Percentiles rank a stretch among this genome's conserved stretches.
These are phyloP conservation scores for Blastomyces emzantsi DNA, from an alignment of 2,329 filamentous ascomycete genomes.

Conservation along the genomic window DNA sequence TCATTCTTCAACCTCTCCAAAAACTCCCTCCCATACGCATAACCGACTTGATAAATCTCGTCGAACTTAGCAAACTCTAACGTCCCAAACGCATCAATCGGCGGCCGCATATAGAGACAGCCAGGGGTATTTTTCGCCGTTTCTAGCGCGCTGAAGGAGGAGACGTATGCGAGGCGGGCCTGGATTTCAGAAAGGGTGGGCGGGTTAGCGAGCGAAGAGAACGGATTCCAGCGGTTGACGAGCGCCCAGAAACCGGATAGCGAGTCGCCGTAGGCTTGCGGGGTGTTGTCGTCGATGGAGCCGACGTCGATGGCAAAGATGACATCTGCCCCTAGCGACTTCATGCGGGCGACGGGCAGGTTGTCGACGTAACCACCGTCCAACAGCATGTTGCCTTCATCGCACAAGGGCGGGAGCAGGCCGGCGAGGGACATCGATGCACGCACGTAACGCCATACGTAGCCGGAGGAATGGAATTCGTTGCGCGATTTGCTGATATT, in stretches of 20 bases:
- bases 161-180: slow-evolving; percentile 87
- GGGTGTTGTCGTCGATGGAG: slow-evolving; percentile 80
- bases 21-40: slow-evolving; percentile 74
- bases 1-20: slow-evolving; percentile 67
- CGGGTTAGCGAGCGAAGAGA: slow-evolving; percentile 79
- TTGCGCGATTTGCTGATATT: slow-evolving; percentile 91
- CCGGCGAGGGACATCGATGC: slow-evolving; percentile 96
- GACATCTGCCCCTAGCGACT: slow-evolving; percentile 79
- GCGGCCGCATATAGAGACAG: slow-evolving; percentile 93
- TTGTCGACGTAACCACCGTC: slow-evolving; percentile 98
- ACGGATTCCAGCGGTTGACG: slow-evolving; percentile 93
- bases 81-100: slow-evolving; percentile 86
- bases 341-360: slow-evolving; percentile 94
- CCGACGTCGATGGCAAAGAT: slow-evolving; percentile 97
- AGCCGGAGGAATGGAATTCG: slow-evolving; percentile 92
- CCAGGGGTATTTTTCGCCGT: slow-evolving; percentile 83
- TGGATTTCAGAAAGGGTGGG: slow-evolving; percentile 95
- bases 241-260: slow-evolving; percentile 93
- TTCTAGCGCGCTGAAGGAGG: slow-evolving; percentile 87
- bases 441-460: slow-evolving; percentile 93
- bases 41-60: slow-evolving; percentile 87
- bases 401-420: slow-evolving; percentile 83
- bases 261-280: slow-evolving; percentile 87
- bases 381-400: slow-evolving; percentile 92
- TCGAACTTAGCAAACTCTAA: slow-evolving; percentile 97